Conservation (phyloP, 805 yeast species). For the Cyberlindnera bimundalis region DNA sequence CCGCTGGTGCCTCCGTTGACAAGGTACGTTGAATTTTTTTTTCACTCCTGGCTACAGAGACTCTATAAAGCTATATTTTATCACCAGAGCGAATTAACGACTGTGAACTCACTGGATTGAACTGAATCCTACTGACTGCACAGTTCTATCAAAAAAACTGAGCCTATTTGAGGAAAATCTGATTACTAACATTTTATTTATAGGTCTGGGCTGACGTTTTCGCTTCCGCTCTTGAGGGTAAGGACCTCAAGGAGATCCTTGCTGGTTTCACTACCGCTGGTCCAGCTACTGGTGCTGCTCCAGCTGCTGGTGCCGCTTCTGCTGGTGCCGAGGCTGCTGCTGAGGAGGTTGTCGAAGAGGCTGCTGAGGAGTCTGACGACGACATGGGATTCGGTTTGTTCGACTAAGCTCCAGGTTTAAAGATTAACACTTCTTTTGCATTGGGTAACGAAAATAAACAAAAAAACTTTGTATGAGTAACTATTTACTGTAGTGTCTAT, state of each 20-base stretch:
- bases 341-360: constrained; percentile 56
- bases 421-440: constrained; percentile 9
- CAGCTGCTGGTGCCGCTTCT: constrained; percentile 44
- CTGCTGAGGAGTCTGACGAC: constrained; percentile 67
- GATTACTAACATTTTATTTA: background rate
- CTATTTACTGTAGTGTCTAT: background rate
- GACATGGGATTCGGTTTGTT: constrained; percentile 92
- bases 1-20: constrained; percentile 79
- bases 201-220: constrained; percentile 76
- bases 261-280: constrained; percentile 50
- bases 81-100: too few species aligned
- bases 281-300: constrained; percentile 49
- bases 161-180: too few species aligned
- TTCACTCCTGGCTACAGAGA: background rate
- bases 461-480: constrained; percentile 9
- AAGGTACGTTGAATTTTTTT: constrained; percentile 29
- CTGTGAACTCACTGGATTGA: too few species aligned
- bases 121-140: too few species aligned
- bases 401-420: constrained; percentile 48
- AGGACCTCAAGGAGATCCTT: constrained; percentile 68
- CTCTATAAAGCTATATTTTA: background rate
- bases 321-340: constrained; percentile 52
- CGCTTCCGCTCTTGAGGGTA: constrained; percentile 81
- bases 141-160: too few species aligned
- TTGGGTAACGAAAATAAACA: constrained; percentile 13